Percentiles rank a stretch among this genome's conserved stretches.
Evolutionary conservation across 1,284 basidiomycete species (phyloP).

Genomic region (Hemileia vastatrix): DNA sequence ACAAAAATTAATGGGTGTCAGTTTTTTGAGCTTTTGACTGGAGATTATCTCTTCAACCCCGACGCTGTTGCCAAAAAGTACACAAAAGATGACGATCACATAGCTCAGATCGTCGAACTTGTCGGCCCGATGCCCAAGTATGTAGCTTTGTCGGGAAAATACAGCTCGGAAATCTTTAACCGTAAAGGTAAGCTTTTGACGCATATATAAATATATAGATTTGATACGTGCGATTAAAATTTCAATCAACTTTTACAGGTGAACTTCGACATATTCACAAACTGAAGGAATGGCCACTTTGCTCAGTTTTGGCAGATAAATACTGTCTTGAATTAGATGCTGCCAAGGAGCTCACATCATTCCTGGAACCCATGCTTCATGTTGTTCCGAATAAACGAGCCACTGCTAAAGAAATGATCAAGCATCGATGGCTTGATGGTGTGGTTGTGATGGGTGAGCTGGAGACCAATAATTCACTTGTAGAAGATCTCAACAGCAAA

Average conservation of each 20-base stretch:
- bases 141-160: slow-evolving; percentile 83
- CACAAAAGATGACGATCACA: slow-evolving; percentile 96
- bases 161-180: slow-evolving; percentile 89
- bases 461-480: too few relatives aligned
- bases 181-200: too few relatives aligned
- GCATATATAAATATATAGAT: too few relatives aligned
- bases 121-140: slow-evolving; percentile 76
- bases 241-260: too few relatives aligned
- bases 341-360: slow-evolving; percentile 68
- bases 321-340: slow-evolving; percentile 81
- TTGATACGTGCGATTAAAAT: too few relatives aligned
- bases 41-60: slow-evolving; percentile 80
- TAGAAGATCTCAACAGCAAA: too few relatives aligned
- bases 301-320: slow-evolving; percentile 73
- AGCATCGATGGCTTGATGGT: slow-evolving; percentile 75
- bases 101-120: slow-evolving; percentile 95
- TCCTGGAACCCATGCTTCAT: slow-evolving; percentile 83
- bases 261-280: slow-evolving; percentile 93
- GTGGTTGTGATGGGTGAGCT: slow-evolving; percentile 9
- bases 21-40: slow-evolving; percentile 70
- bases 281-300: slow-evolving; percentile 85
- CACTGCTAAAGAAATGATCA: slow-evolving; percentile 66
- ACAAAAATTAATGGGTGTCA: too few relatives aligned
- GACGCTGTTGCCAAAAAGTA: slow-evolving; percentile 68
- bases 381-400: slow-evolving; percentile 75